Conservation (phyloP, 2,329 filamentous ascomycete species). For the Fusarium sp. region DNA sequence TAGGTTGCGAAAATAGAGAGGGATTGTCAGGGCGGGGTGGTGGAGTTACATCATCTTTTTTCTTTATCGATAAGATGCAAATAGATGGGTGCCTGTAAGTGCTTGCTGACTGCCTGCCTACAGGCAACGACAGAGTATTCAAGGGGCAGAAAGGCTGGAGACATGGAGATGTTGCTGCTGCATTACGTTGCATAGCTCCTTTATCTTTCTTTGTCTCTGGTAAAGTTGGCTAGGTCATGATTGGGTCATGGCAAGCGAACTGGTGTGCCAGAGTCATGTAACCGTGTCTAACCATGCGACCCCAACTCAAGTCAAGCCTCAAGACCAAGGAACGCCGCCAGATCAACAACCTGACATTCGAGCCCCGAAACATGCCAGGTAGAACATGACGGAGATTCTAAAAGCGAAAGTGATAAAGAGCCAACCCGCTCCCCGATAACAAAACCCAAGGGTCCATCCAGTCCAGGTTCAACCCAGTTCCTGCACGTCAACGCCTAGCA, state of each 20-base stretch:
- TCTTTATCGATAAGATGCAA: constrained; percentile 40
- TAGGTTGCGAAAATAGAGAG: constrained; percentile 17
- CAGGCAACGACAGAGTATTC: constrained; percentile 7
- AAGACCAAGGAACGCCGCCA: background rate
- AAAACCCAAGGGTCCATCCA: constrained; percentile 23
- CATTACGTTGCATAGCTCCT: background rate
- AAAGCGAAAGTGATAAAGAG: constrained; percentile 41
- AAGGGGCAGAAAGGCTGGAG: background rate
- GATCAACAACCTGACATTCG: constrained; percentile 9
- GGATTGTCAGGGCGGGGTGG: constrained; percentile 34
- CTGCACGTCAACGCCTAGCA: constrained; percentile 50
- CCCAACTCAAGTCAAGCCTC: background rate
- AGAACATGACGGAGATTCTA: constrained; percentile 28
- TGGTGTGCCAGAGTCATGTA: background rate
- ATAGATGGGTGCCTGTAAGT: constrained; percentile 16
- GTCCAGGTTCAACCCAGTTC: constrained; percentile 29
- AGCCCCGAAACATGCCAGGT: background rate
- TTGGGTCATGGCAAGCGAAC: background rate
- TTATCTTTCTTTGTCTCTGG: background rate
- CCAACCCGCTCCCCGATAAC: constrained; percentile 25
- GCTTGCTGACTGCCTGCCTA: background rate
- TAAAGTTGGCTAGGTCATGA: background rate
- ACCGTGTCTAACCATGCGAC: background rate
- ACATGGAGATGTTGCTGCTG: background rate
- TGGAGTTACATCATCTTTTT: constrained; percentile 8